A percentile compares a stretch with the other conserved stretches of the same genome.
Conservation (phyloP, 1,284 basidiomycete genomes). For the Cutaneotrichosporon cavernicola region DNA sequence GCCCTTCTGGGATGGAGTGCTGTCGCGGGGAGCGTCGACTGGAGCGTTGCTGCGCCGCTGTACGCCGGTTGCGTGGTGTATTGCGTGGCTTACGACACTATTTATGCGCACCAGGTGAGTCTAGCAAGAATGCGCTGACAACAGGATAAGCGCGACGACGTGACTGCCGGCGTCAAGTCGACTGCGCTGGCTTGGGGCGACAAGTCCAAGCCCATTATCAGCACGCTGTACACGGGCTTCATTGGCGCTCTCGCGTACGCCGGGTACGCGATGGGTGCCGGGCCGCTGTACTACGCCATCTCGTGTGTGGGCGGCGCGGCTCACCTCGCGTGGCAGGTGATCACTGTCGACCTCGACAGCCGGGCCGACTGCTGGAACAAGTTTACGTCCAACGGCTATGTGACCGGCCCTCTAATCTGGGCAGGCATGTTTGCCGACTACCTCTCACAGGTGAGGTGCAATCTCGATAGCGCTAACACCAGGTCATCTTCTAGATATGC, state of each 20-base stretch:
- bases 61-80: constrained; percentile 87
- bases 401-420: constrained; percentile 81
- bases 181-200: constrained; percentile 88
- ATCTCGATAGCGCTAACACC: background rate
- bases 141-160: constrained; percentile 91
- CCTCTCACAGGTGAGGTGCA: constrained; percentile 29
- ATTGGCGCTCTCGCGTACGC: constrained; percentile 74
- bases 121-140: background rate
- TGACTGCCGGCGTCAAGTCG: constrained; percentile 83
- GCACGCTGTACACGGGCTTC: constrained; percentile 70
- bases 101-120: constrained; percentile 92
- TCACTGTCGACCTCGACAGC: constrained; percentile 71
- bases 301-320: constrained; percentile 70
- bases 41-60: constrained; percentile 79
- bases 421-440: constrained; percentile 80
- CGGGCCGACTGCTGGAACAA: constrained; percentile 87
- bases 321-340: constrained; percentile 81
- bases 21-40: constrained; percentile 76
- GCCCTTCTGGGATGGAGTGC: constrained; percentile 95
- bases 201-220: constrained; percentile 72
- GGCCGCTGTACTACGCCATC: constrained; percentile 70
- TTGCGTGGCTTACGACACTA: constrained; percentile 96
- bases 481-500: constrained; percentile 15
- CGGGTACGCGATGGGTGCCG: constrained; percentile 73
- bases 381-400: constrained; percentile 83